Evolutionary conservation across 768 basidiomycete genomes (phyloP).

Genomic region (Hygrophoropsis aurantiaca): DNA sequence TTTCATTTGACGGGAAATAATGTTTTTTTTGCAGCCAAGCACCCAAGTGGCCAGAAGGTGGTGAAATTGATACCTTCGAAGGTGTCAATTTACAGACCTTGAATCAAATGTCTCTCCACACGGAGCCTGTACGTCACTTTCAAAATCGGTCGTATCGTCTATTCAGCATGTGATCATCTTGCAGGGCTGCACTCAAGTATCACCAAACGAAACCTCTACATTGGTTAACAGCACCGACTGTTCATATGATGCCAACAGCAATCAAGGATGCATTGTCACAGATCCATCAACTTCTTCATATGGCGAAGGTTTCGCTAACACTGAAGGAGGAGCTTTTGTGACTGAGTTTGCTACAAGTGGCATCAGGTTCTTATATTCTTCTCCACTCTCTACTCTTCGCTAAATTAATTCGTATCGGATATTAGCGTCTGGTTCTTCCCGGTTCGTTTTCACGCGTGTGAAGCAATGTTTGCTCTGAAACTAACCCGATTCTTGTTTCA

Average conservation of each 20-base stretch:
- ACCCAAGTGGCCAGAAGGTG: slow-evolving; percentile 60
- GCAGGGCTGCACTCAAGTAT: slow-evolving; percentile 53
- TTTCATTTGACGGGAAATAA: not conserved
- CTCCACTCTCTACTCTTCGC: not conserved
- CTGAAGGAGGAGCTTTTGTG: slow-evolving; percentile 73
- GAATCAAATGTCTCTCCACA: slow-evolving; percentile 79
- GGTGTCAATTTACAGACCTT: slow-evolving; percentile 66
- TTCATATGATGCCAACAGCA: slow-evolving; percentile 50
- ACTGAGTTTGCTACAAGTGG: slow-evolving; percentile 68
- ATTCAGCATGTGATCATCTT: not conserved
- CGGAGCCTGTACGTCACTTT: slow-evolving; percentile 41
- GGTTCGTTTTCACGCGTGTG: slow-evolving; percentile 14
- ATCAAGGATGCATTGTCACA: slow-evolving; percentile 65
- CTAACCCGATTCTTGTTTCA: slow-evolving; percentile 5
- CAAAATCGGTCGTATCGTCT: not conserved
- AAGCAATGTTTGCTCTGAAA: not conserved
- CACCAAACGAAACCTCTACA: slow-evolving; percentile 50
- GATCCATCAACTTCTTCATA: slow-evolving; percentile 58
- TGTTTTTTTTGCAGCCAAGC: slow-evolving; percentile 42
- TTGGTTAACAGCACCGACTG: slow-evolving; percentile 61
- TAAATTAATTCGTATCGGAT: not conserved
- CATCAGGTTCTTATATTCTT: slow-evolving; percentile 50
- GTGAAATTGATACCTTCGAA: slow-evolving; percentile 81
- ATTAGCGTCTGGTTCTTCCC: slow-evolving; percentile 31
- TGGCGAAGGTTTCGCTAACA: slow-evolving; percentile 62